Evolutionary conservation across 2,329 filamentous ascomycete genomes (phyloP).

Genomic region (Colletotrichum australisinense): DNA sequence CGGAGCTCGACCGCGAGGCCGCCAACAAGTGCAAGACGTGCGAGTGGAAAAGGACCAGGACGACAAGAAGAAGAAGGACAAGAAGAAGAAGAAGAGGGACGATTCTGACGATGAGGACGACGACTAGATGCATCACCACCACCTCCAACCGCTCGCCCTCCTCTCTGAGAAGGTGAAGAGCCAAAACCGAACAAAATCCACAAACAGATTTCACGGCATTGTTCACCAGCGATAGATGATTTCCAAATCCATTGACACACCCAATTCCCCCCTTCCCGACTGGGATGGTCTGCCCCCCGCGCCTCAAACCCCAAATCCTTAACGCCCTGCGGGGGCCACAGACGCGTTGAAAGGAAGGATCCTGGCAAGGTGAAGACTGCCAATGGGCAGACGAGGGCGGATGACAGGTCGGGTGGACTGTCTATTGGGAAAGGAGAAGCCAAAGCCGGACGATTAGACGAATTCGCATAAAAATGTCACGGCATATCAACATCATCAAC

Average conservation of each 20-base stretch:
- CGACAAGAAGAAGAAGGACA: slow-evolving; percentile 44
- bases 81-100: slow-evolving; percentile 35
- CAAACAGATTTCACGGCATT: neutral
- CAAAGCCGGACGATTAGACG: slow-evolving; percentile 24
- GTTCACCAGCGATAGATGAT: neutral
- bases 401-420: neutral
- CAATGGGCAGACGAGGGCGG: neutral
- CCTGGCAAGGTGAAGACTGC: neutral
- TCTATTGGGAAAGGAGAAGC: slow-evolving; percentile 2
- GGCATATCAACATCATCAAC: neutral
- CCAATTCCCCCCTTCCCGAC: no score
- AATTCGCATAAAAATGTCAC: slow-evolving; percentile 23
- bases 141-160: neutral
- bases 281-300: neutral
- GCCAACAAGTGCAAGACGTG: slow-evolving; percentile 80
- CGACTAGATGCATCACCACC: slow-evolving; percentile 24
- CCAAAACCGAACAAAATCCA: neutral
- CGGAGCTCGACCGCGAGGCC: slow-evolving; percentile 77
- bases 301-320: neutral
- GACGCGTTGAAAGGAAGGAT: neutral
- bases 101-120: slow-evolving; percentile 46
- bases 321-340: neutral
- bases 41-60: slow-evolving; percentile 63
- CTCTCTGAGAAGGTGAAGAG: neutral
- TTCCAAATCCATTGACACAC: neutral